A percentile compares a stretch with the other conserved stretches of the same genome.
phyloP scores from a whole-genome alignment of 2,329 filamentous ascomycete species.

The Trichoderma citrinoviride region DNA sequence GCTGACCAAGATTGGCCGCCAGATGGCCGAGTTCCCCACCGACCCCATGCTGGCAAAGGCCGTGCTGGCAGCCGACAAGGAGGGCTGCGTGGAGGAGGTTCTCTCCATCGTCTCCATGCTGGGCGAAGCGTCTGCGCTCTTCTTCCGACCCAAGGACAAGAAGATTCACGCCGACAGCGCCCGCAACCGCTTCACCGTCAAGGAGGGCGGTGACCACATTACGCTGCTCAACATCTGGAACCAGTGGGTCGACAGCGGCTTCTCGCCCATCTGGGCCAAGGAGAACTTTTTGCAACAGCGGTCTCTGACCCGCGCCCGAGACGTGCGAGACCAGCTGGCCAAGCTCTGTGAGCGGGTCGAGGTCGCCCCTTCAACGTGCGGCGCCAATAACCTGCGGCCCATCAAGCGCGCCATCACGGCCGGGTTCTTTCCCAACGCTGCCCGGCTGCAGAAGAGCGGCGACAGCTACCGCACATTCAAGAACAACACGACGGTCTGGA shows the following conservation, averaged over 20 bases:
- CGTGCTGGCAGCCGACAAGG: constrained; percentile 82
- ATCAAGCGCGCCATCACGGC: constrained; percentile 87
- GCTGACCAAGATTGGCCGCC: constrained; percentile 83
- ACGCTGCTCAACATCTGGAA: constrained; percentile 92
- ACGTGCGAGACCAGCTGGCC: constrained; percentile 87
- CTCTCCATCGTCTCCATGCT: constrained; percentile 94
- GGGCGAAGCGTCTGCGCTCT: constrained; percentile 80
- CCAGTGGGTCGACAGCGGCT: constrained; percentile 92
- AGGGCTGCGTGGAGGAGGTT: constrained; percentile 91
- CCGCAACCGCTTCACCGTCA: constrained; percentile 80
- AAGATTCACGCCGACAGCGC: constrained; percentile 94
- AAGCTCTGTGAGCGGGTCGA: constrained; percentile 94
- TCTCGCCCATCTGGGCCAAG: constrained; percentile 78
- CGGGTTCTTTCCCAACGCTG: constrained; percentile 93
- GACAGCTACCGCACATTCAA: constrained; percentile 90
- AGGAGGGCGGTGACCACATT: constrained; percentile 86
- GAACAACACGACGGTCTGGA: constrained; percentile 80
- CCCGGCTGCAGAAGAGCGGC: constrained; percentile 76
- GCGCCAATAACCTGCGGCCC: constrained; percentile 65
- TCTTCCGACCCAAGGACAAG: constrained; percentile 95
- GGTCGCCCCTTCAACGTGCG: constrained; percentile 67
- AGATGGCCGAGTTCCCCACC: constrained; percentile 93
- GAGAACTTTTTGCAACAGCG: constrained; percentile 95
- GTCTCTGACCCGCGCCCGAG: constrained; percentile 80
- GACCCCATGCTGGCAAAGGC: constrained; percentile 90